These are phyloP conservation scores for Sphagnum fallax DNA, from an alignment of 228 moss, liverwort and hornwort species.

Conservation along the genomic window DNA sequence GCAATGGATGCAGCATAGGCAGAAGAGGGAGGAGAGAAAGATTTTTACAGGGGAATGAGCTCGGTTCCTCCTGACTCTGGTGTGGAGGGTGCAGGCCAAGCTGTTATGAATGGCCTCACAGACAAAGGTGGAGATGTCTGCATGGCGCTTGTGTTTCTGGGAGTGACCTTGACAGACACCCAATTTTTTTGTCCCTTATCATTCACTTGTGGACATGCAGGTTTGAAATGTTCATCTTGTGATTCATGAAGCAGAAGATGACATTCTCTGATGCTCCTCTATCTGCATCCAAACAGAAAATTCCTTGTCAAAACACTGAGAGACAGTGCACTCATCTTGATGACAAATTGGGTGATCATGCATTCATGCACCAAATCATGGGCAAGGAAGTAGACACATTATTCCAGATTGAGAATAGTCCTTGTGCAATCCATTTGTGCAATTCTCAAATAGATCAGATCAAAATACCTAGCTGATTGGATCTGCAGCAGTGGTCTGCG, in stretches of 20 bases:
- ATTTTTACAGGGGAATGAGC: neutral
- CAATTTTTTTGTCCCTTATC: slow-evolving; percentile 18
- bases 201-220: slow-evolving; percentile 10
- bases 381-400: too few relatives aligned
- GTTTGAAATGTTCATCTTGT: slow-evolving; percentile 17
- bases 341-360: too few relatives aligned
- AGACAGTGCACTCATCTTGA: too few relatives aligned
- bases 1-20: neutral
- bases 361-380: too few relatives aligned
- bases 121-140: slow-evolving; percentile 20
- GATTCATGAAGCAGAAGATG: slow-evolving; percentile 17
- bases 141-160: slow-evolving; percentile 20
- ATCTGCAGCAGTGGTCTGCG: too few relatives aligned
- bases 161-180: slow-evolving; percentile 6
- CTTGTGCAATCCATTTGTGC: too few relatives aligned
- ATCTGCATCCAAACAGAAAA: slow-evolving; percentile 29
- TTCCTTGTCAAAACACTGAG: too few relatives aligned
- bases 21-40: neutral
- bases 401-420: too few relatives aligned
- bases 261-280: slow-evolving; percentile 56
- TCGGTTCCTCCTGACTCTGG: slow-evolving; percentile 16
- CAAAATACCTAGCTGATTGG: too few relatives aligned
- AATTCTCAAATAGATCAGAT: too few relatives aligned
- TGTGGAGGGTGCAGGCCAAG: slow-evolving; percentile 33
- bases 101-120: slow-evolving; percentile 28